These are phyloP conservation scores for Populus alba DNA, from an alignment of 345 rosid genomes.

Conservation along the genomic window DNA sequence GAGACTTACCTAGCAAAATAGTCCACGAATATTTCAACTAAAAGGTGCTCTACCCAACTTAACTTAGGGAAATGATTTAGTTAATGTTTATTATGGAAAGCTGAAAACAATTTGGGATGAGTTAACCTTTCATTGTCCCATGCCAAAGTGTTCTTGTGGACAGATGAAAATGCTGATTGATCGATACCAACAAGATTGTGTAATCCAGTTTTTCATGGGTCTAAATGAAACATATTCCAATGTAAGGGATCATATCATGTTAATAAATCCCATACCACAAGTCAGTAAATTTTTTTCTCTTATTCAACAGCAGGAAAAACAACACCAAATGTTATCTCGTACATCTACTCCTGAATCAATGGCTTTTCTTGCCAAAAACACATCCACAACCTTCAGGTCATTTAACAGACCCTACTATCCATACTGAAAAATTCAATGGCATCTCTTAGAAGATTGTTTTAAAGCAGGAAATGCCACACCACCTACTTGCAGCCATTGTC, in stretches of 20 bases:
- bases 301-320: not conserved
- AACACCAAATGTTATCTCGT: too few relatives aligned
- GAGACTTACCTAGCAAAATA: not conserved
- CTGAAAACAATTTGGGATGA: not conserved
- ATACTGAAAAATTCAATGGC: not conserved
- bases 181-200: not conserved
- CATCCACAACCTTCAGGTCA: fast-evolving
- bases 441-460: not conserved
- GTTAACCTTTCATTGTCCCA: not conserved
- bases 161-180: not conserved
- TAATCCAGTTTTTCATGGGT: too few relatives aligned
- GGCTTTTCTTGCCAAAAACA: not conserved
- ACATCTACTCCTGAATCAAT: not conserved
- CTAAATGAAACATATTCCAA: not conserved
- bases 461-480: not conserved
- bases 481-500: not conserved
- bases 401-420: fast-evolving
- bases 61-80: not conserved
- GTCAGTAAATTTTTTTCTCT: not conserved
- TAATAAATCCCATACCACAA: not conserved
- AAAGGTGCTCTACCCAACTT: not conserved
- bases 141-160: not conserved
- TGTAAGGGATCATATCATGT: fast-evolving
- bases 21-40: not conserved
- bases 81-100: too few relatives aligned